These are phyloP conservation scores for Trifolium fragiferum DNA, from an alignment of 306 rosid species.

Conservation along the genomic window DNA sequence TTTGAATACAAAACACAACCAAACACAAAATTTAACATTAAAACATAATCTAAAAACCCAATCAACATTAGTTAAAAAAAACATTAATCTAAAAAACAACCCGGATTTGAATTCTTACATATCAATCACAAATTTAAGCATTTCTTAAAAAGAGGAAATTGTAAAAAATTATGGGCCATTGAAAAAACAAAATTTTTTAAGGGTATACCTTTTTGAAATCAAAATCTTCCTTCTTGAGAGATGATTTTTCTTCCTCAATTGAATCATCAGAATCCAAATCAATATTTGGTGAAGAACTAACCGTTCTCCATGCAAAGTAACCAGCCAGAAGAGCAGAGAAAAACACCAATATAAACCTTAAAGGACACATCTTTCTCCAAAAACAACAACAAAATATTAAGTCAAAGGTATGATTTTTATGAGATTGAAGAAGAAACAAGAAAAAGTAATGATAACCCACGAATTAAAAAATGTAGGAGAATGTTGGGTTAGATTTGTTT, in stretches of 20 bases:
- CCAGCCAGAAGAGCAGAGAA: constrained; percentile 76
- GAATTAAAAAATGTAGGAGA: constrained; percentile 27
- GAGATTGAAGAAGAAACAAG: neutral
- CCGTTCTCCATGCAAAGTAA: constrained; percentile 72
- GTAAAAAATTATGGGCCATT: neutral
- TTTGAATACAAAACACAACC: no score
- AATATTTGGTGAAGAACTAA: constrained; percentile 49
- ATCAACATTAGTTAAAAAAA: no score
- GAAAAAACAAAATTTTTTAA: neutral
- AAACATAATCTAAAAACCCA: neutral
- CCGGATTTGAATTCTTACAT: neutral
- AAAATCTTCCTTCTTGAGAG: constrained; percentile 34
- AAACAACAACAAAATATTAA: neutral
- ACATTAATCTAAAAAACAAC: neutral
- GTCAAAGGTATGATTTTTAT: constrained; percentile 9
- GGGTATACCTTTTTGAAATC: constrained; percentile 49
- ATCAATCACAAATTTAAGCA: neutral
- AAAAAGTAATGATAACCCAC: constrained; percentile 17
- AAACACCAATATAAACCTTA: constrained; percentile 77
- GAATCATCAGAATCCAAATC: constrained; percentile 34
- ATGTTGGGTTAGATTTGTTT: constrained; percentile 15
- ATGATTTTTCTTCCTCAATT: constrained; percentile 32
- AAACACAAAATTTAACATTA: no score
- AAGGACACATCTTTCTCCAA: constrained; percentile 63
- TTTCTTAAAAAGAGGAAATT: neutral